A percentile compares a stretch with the other conserved stretches of the same genome.
These are phyloP conservation scores for Diatrype stigma DNA, from an alignment of 2,329 filamentous ascomycete genomes.

Conservation along the genomic window DNA sequence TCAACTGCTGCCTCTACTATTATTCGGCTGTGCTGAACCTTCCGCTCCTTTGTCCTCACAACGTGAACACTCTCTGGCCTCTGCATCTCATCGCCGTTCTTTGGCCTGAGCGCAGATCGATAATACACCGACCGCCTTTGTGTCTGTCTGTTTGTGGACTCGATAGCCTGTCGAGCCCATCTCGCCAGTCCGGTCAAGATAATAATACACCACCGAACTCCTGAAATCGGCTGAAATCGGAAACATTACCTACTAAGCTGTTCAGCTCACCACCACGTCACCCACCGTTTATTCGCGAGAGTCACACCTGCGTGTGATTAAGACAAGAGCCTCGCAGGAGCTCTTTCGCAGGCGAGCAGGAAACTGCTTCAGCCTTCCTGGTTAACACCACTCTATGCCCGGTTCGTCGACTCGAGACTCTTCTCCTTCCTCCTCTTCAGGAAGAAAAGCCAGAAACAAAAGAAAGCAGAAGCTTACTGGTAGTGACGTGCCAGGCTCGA, in stretches of 20 bases:
- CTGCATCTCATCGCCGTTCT: slow-evolving; percentile 2
- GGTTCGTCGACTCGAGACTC: slow-evolving; percentile 30
- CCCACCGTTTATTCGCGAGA: neutral
- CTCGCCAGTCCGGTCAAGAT: neutral
- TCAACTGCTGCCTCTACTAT: neutral
- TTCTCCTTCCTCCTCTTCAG: slow-evolving; percentile 25
- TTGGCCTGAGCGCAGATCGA: neutral
- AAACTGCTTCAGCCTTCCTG: slow-evolving; percentile 25
- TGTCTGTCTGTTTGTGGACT: neutral
- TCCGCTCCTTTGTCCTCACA: slow-evolving; percentile 6
- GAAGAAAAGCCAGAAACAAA: slow-evolving; percentile 23
- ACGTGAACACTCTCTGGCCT: slow-evolving; percentile 4
- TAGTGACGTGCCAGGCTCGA: slow-evolving; percentile 27
- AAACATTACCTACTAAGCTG: neutral
- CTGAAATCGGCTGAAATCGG: neutral
- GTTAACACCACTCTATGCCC: slow-evolving; percentile 30
- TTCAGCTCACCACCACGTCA: neutral
- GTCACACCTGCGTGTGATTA: neutral
- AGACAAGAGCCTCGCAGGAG: slow-evolving; percentile 12
- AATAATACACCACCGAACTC: neutral
- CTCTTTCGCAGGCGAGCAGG: slow-evolving; percentile 31
- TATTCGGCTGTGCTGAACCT: slow-evolving; percentile 12
- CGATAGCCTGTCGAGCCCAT: neutral
- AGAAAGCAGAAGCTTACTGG: slow-evolving; percentile 27
- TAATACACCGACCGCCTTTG: neutral